These are phyloP conservation scores for Helicostylum pulchrum DNA, from an alignment of 192 early-diverging fungal genomes.

Conservation along the genomic window DNA sequence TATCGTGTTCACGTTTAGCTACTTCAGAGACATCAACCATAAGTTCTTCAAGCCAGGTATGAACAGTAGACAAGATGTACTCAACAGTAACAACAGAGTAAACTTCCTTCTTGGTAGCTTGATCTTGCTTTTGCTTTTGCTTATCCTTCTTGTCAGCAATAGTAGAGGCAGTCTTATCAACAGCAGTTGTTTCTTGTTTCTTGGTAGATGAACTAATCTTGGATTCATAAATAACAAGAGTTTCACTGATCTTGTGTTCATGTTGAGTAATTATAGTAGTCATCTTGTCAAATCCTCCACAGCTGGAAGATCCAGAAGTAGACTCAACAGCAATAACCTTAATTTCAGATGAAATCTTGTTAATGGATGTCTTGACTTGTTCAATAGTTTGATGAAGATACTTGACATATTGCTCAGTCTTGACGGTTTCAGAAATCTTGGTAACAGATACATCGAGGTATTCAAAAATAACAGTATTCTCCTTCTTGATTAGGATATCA, in stretches of 20 bases:
- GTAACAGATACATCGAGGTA: constrained; percentile 13
- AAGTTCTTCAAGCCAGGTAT: constrained; percentile 7
- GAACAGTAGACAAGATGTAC: constrained; percentile 3
- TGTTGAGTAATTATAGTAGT: constrained; percentile 8
- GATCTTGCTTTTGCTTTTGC: not conserved
- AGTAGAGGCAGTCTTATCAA: not conserved
- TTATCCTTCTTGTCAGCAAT: not conserved
- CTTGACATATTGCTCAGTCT: constrained; percentile 1
- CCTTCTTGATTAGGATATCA: not conserved
- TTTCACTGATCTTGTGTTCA: constrained; percentile 14
- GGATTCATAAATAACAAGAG: constrained; percentile 8
- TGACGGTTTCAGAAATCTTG: constrained; percentile 12
- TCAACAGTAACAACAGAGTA: constrained; percentile 2
- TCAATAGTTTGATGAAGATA: constrained; percentile 3
- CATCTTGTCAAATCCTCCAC: constrained; percentile 21
- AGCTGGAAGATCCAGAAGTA: not conserved
- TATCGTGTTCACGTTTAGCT: constrained; percentile 9
- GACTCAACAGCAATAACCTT: constrained; percentile 10
- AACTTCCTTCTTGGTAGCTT: not conserved
- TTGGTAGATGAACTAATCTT: constrained; percentile 8
- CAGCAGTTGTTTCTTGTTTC: not conserved
- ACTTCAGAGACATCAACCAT: constrained; percentile 12
- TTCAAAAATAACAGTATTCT: not conserved
- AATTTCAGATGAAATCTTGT: constrained; percentile 10
- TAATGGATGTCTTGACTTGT: constrained; percentile 8